phyloP scores from a whole-genome alignment of 371 early-diverging fungal species.

The Quaeritorhiza haematococci region DNA sequence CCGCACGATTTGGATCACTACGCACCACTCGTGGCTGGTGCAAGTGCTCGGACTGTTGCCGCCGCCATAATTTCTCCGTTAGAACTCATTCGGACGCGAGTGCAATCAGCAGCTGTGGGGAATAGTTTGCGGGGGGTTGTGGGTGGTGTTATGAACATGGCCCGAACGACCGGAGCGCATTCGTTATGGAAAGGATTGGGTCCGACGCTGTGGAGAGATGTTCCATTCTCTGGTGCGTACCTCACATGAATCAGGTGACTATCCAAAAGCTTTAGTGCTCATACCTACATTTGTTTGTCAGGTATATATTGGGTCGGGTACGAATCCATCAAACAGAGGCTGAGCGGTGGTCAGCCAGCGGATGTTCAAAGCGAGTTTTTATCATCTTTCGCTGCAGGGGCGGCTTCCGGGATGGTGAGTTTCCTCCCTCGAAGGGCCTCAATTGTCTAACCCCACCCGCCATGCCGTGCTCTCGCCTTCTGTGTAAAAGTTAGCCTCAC shows the following conservation, averaged over 20 bases:
- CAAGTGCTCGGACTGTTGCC: slow-evolving; percentile 69
- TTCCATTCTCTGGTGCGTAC: slow-evolving; percentile 73
- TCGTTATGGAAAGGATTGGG: slow-evolving; percentile 84
- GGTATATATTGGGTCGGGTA: slow-evolving; percentile 90
- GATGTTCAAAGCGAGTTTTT: slow-evolving; percentile 11
- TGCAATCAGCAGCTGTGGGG: slow-evolving; percentile 64
- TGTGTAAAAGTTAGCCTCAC: too few species aligned
- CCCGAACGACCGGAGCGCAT: slow-evolving; percentile 48
- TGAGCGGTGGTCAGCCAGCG: background rate
- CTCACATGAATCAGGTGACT: background rate
- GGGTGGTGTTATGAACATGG: slow-evolving; percentile 58
- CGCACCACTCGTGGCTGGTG: slow-evolving; percentile 78
- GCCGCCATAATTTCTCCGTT: slow-evolving; percentile 82
- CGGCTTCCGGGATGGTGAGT: slow-evolving; percentile 29
- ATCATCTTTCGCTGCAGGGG: slow-evolving; percentile 31
- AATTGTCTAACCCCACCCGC: too few species aligned
- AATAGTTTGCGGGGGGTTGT: slow-evolving; percentile 42
- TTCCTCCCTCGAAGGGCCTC: background rate
- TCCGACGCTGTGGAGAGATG: slow-evolving; percentile 92
- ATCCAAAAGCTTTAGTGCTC: background rate
- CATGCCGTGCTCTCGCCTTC: background rate
- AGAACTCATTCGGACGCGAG: slow-evolving; percentile 82
- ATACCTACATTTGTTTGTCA: slow-evolving; percentile 17
- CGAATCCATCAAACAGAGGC: slow-evolving; percentile 55
- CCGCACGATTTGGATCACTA: slow-evolving; percentile 30